phyloP scores from a whole-genome alignment of 805 yeast species.

The Scheffersomyces lignosus region DNA sequence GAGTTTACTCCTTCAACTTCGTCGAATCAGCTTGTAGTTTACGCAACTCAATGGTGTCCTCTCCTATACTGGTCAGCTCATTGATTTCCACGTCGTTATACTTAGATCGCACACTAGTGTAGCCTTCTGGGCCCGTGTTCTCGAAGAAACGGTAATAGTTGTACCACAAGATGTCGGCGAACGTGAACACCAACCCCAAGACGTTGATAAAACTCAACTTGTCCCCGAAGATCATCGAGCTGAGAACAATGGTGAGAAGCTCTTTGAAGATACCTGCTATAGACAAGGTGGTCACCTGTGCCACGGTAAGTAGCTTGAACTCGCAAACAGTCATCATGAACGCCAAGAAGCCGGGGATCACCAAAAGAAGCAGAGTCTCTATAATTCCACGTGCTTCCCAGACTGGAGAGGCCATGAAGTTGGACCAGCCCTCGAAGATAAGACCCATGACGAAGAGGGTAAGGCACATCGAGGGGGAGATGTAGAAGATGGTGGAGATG shows the following conservation, averaged over 20 bases:
- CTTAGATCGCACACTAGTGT: background rate
- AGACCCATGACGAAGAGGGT: constrained; percentile 63
- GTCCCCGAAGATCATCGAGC: constrained; percentile 74
- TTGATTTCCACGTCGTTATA: constrained; percentile 3
- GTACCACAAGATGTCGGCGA: constrained; percentile 80
- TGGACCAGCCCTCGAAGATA: constrained; percentile 63
- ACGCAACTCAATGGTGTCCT: background rate
- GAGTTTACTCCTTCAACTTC: too few species aligned
- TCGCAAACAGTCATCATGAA: constrained; percentile 89
- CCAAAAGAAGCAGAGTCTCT: constrained; percentile 55
- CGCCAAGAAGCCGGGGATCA: constrained; percentile 84
- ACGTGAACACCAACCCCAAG: constrained; percentile 71
- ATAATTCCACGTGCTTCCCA: constrained; percentile 65
- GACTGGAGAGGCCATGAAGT: constrained; percentile 53
- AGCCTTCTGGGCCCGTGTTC: constrained; percentile 9
- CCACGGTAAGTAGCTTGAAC: constrained; percentile 75
- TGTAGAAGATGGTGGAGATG: constrained; percentile 74
- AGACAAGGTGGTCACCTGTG: constrained; percentile 82
- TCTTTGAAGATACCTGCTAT: constrained; percentile 95
- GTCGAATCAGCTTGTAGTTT: too few species aligned
- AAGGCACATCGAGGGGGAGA: constrained; percentile 81
- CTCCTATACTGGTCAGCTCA: constrained; percentile 1
- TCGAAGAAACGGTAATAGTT: constrained; percentile 58
- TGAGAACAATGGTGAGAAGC: constrained; percentile 73
- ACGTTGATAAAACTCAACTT: constrained; percentile 63